Conservation (phyloP, 257 asterid genomes). For the Knoxia roxburghii region DNA sequence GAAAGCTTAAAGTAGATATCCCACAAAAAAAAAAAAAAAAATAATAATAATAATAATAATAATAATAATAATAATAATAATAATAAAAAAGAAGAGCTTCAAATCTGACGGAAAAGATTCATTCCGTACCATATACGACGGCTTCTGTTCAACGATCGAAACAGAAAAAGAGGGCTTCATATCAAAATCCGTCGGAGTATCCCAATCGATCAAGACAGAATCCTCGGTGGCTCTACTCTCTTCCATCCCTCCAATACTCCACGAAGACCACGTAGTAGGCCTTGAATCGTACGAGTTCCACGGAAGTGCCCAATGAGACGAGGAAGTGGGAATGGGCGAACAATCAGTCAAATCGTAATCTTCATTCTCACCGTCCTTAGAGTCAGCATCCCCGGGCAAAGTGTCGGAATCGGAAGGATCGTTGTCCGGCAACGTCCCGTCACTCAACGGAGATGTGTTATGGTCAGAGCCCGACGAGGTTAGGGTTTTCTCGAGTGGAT, state of each 20-base stretch:
- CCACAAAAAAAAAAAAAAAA: background rate
- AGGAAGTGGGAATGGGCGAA: slow-evolving; percentile 6
- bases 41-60: too few relatives aligned
- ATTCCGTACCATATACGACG: slow-evolving; percentile 17
- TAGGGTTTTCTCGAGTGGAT: slow-evolving; percentile 12
- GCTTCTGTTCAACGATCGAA: slow-evolving; percentile 16
- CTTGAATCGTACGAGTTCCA: slow-evolving; percentile 20
- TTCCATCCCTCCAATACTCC: slow-evolving; percentile 8
- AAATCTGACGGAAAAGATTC: background rate
- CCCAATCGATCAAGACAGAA: slow-evolving; percentile 18
- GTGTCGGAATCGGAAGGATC: slow-evolving; percentile 22
- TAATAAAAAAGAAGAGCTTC: background rate
- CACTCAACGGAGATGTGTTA: slow-evolving; percentile 20
- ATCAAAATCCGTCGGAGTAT: slow-evolving; percentile 13
- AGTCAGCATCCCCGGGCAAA: slow-evolving; percentile 18
- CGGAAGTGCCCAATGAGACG: slow-evolving; percentile 26
- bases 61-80: too few relatives aligned
- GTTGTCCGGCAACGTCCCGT: slow-evolving; percentile 4
- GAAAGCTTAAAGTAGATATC: background rate
- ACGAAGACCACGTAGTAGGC: slow-evolving; percentile 1
- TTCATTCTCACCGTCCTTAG: slow-evolving; percentile 22
- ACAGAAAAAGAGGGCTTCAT: slow-evolving; percentile 4
- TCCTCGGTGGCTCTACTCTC: slow-evolving; percentile 9
- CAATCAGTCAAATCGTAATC: slow-evolving; percentile 13
- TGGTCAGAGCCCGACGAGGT: slow-evolving; percentile 7